A percentile compares a stretch with the other conserved stretches of the same genome.
Evolutionary conservation across 257 asterid genomes (phyloP).

Genomic region (Leptodermis oblonga): DNA sequence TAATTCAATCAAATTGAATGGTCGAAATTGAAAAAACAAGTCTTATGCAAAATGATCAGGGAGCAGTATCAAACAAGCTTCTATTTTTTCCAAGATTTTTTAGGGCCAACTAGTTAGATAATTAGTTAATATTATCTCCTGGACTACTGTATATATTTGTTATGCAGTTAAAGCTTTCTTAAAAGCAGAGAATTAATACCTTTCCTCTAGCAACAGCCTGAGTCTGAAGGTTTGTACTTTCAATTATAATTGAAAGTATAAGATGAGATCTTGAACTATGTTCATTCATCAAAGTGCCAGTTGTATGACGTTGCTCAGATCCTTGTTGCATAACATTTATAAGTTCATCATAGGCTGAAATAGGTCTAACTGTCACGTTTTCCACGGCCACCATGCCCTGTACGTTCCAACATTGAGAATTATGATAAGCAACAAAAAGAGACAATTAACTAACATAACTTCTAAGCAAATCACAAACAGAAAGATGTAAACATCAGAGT

Average conservation of each 20-base stretch:
- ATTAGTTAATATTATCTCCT: neutral
- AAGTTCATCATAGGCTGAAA: constrained; percentile 73
- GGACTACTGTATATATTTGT: neutral
- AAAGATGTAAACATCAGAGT: neutral
- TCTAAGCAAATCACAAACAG: neutral
- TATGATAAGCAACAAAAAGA: neutral
- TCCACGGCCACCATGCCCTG: constrained; percentile 97
- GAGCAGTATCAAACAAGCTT: neutral
- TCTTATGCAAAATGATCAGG: no score
- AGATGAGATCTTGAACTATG: constrained; percentile 96
- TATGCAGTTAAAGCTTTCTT: neutral
- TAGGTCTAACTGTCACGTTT: constrained; percentile 58
- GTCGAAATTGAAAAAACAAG: neutral
- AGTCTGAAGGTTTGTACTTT: constrained; percentile 91
- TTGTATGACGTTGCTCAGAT: constrained; percentile 87
- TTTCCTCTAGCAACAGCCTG: constrained; percentile 94
- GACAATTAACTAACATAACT: neutral
- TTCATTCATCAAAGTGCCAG: constrained; percentile 87
- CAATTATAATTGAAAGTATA: constrained; percentile 79
- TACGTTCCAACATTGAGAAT: constrained; percentile 10
- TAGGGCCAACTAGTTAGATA: neutral
- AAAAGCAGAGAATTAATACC: constrained; percentile 38
- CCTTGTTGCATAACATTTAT: constrained; percentile 63
- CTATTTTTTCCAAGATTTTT: neutral
- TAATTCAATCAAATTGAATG: neutral